These are phyloP conservation scores for Agaricus subrufescens DNA, from an alignment of 768 basidiomycete species.

Conservation along the genomic window DNA sequence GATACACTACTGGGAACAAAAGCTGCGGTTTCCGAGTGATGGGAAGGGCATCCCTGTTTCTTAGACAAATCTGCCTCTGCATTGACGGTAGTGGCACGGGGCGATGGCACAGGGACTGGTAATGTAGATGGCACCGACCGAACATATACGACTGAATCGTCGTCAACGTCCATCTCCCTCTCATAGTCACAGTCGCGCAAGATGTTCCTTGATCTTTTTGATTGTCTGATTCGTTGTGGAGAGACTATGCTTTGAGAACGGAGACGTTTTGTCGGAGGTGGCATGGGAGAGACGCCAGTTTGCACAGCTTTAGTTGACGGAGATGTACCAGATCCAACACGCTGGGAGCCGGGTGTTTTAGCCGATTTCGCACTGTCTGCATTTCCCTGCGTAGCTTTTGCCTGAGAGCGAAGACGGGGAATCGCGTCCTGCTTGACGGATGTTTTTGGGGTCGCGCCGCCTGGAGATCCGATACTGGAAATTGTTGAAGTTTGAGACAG, in stretches of 20 bases:
- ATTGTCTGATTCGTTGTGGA: neutral
- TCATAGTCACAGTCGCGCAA: neutral
- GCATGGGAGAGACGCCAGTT: neutral
- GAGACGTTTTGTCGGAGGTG: constrained; percentile 5
- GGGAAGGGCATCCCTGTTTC: constrained; percentile 26
- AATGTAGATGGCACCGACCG: neutral
- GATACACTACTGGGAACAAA: constrained; percentile 64
- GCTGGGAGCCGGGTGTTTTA: neutral
- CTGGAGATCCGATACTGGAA: neutral
- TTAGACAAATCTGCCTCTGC: constrained; percentile 32
- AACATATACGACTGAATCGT: neutral
- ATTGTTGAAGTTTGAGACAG: neutral
- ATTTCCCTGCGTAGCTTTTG: neutral
- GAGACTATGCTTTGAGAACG: constrained; percentile 8
- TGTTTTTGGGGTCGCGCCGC: neutral
- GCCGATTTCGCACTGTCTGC: neutral
- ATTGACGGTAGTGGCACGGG: constrained; percentile 13
- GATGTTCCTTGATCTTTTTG: neutral
- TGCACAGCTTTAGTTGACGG: neutral
- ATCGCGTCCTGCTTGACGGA: constrained; percentile 2
- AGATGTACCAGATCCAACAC: neutral
- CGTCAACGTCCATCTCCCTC: constrained; percentile 6
- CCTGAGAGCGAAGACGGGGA: neutral
- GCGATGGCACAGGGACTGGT: neutral
- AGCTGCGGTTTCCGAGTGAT: constrained; percentile 22